phyloP scores from a whole-genome alignment of 805 yeast species.

The Dipodascus geniculatus region DNA sequence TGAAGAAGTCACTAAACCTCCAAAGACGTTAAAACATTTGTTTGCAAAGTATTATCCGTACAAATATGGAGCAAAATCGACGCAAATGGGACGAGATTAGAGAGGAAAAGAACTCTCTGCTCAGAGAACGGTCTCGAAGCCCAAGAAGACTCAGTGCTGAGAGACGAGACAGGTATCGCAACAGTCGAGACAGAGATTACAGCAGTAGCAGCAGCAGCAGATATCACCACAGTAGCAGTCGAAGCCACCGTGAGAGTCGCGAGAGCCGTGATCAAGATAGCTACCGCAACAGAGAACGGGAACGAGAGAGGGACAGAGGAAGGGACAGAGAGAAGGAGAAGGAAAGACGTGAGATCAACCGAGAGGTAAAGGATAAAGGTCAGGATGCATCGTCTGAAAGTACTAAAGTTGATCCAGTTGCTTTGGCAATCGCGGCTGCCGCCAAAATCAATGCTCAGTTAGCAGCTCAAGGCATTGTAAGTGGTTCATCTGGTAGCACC shows the following conservation, averaged over 20 bases:
- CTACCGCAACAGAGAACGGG: constrained; percentile 5
- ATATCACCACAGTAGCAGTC: neutral
- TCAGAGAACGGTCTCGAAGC: neutral
- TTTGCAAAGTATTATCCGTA: too few relatives aligned
- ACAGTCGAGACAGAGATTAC: neutral
- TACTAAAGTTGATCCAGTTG: constrained; percentile 19
- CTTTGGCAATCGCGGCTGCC: constrained; percentile 24
- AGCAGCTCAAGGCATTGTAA: constrained; percentile 8
- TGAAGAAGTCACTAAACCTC: too few relatives aligned
- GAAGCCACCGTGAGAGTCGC: constrained; percentile 8
- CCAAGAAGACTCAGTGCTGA: neutral
- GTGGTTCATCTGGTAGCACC: neutral
- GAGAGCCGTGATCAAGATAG: constrained; percentile 12
- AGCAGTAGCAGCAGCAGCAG: neutral
- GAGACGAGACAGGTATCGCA: neutral
- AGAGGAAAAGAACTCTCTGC: neutral
- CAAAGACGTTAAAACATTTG: too few relatives aligned
- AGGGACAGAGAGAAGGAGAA: constrained; percentile 9
- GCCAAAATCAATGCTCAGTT: constrained; percentile 25
- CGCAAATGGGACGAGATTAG: neutral
- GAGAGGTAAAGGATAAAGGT: neutral
- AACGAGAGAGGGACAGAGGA: constrained; percentile 7
- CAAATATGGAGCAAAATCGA: neutral
- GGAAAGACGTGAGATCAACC: constrained; percentile 5
- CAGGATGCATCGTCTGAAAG: constrained; percentile 3